These are phyloP conservation scores for Candida qinlingensis DNA, from an alignment of 805 yeast species.

Conservation along the genomic window DNA sequence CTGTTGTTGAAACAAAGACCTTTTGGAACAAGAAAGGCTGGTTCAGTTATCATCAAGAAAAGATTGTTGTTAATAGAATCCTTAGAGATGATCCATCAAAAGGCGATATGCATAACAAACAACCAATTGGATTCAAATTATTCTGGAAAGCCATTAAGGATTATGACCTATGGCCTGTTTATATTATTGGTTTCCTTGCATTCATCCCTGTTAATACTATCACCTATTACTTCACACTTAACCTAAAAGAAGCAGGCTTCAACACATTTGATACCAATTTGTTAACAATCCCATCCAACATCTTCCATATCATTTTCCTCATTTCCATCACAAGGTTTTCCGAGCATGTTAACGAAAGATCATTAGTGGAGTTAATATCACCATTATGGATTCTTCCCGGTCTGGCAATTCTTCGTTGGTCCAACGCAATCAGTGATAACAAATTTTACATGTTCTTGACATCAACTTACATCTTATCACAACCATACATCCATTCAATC, in stretches of 20 bases:
- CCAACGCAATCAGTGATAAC: conserved; percentile 24
- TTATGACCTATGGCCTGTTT: conserved; percentile 54
- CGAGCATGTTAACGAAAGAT: conserved; percentile 19
- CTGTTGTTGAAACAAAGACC: conserved; percentile 49
- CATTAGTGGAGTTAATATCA: conserved; percentile 25
- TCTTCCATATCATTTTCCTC: conserved; percentile 33
- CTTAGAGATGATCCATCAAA: conserved; percentile 62
- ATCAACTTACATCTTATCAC: conserved; percentile 2
- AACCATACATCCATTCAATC: conserved; percentile 6
- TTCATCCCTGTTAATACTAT: conserved; percentile 29
- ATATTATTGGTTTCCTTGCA: conserved; percentile 40
- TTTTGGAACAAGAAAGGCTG: conserved; percentile 46
- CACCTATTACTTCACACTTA: conserved; percentile 41
- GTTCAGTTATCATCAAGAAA: conserved; percentile 50
- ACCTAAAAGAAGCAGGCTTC: conserved; percentile 44
- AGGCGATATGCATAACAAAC: conserved; percentile 63
- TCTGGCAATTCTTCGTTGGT: conserved; percentile 30
- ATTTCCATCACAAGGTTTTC: conserved; percentile 33
- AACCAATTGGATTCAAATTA: conserved; percentile 37
- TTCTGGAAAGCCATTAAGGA: conserved; percentile 40
- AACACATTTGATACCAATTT: conserved; percentile 45
- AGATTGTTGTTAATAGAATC: conserved; percentile 52
- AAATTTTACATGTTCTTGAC: conserved; percentile 28
- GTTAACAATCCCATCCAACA: conserved; percentile 44
- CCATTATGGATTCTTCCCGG: conserved; percentile 32